Percentiles rank a stretch among this genome's conserved stretches.
Evolutionary conservation across 176 grass and related monocot genomes (phyloP).

Genomic region (Oryza brachyantha): DNA sequence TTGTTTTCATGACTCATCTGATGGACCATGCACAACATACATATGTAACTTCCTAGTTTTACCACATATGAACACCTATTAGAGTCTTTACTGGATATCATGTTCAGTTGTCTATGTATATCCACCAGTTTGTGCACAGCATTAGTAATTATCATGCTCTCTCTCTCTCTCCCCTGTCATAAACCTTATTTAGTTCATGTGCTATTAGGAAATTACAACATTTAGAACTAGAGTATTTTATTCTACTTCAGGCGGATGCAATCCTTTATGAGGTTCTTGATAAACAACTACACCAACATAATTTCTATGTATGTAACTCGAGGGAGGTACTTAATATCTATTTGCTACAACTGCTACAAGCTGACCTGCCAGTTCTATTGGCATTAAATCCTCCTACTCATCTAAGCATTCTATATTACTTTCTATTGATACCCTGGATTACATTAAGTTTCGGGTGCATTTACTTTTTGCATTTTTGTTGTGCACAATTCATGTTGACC

Average conservation of each 20-base stretch:
- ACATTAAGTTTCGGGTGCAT: background rate
- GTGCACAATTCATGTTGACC: background rate
- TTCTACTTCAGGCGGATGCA: slow-evolving; percentile 18
- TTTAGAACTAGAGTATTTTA: background rate
- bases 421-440: background rate
- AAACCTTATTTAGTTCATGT: background rate
- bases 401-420: slow-evolving; percentile 3
- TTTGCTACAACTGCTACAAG: slow-evolving; percentile 11
- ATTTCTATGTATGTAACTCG: background rate
- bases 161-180: background rate
- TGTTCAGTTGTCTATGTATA: slow-evolving; percentile 9
- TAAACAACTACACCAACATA: slow-evolving; percentile 17
- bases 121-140: background rate
- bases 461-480: slow-evolving; percentile 4
- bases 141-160: background rate
- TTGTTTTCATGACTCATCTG: slow-evolving; percentile 1
- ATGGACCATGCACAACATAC: background rate
- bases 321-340: background rate
- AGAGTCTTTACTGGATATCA: background rate
- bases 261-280: background rate
- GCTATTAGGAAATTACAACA: slow-evolving; percentile 9
- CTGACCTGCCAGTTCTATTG: slow-evolving; percentile 6
- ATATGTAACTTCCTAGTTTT: background rate
- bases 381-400: slow-evolving; percentile 11
- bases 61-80: background rate